phyloP scores from a whole-genome alignment of 257 asterid genomes.

The Knoxia roxburghii region DNA sequence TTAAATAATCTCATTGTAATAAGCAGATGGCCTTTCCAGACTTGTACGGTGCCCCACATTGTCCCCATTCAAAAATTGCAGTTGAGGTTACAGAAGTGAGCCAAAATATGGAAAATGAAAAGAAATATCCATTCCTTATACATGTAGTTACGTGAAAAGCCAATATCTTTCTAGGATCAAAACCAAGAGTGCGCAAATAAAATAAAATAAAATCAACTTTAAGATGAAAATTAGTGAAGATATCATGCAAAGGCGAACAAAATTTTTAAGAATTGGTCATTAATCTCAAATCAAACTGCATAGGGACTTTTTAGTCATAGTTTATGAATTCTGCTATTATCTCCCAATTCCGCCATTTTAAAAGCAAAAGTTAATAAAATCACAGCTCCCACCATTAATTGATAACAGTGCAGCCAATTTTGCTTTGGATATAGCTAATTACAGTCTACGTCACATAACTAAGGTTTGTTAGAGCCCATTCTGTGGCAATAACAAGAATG shows the following conservation, averaged over 20 bases:
- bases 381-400: not conserved
- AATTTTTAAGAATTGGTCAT: not conserved
- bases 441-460: not conserved
- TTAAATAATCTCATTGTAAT: not conserved
- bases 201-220: not conserved
- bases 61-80: not conserved
- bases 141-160: not conserved
- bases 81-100: not conserved
- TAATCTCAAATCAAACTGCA: not conserved
- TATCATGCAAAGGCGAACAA: not conserved
- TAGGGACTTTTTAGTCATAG: not conserved
- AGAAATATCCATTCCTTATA: not conserved
- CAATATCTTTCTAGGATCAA: not conserved
- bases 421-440: not conserved
- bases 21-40: not conserved
- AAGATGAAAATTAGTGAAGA: not conserved
- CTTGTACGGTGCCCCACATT: not conserved
- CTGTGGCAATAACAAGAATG: not conserved
- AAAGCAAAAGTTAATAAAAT: not conserved
- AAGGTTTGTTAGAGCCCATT: not conserved
- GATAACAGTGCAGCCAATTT: not conserved
- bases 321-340: not conserved
- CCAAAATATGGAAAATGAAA: not conserved
- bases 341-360: not conserved
- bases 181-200: not conserved